Percentiles rank a stretch among this genome's conserved stretches.
phyloP scores from a whole-genome alignment of 2,329 filamentous ascomycete genomes.

The Epichloe coenophiala region DNA sequence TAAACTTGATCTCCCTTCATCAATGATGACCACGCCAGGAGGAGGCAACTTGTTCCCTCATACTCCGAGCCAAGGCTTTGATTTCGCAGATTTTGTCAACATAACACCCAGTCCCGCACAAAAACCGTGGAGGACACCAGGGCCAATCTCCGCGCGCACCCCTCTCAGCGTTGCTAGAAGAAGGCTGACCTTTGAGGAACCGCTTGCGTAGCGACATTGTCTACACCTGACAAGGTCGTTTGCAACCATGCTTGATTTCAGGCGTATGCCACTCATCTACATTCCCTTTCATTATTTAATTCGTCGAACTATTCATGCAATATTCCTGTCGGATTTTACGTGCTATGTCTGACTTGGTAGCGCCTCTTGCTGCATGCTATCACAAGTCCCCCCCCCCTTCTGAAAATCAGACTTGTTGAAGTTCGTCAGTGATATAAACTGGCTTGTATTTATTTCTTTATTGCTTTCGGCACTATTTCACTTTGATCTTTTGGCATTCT shows the following conservation, averaged over 20 bases:
- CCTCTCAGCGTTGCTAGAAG: conserved; percentile 57
- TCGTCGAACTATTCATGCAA: not conserved
- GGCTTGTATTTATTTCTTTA: not conserved
- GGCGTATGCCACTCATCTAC: not conserved
- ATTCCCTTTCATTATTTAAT: not conserved
- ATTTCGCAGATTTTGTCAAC: conserved; percentile 95
- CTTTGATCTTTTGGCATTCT: not conserved
- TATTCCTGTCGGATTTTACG: not conserved
- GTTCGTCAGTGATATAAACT: not conserved
- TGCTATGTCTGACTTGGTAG: not conserved
- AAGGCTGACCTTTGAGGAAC: conserved; percentile 69
- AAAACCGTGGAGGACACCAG: conserved; percentile 73
- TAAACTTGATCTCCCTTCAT: conserved; percentile 60
- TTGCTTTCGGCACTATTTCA: not conserved
- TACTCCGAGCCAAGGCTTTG: conserved; percentile 74
- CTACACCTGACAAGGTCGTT: not conserved
- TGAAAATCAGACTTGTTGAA: not conserved
- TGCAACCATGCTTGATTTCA: not conserved
- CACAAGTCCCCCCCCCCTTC: not conserved
- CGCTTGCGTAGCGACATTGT: conserved; percentile 18
- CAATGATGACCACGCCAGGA: conserved; percentile 78
- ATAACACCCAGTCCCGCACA: conserved; percentile 93
- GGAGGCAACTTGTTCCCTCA: conserved; percentile 55
- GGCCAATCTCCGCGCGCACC: conserved; percentile 39
- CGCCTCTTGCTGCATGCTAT: not conserved